Evolutionary conservation across 345 rosid genomes (phyloP).

Genomic region (Cochlearia excelsa): DNA sequence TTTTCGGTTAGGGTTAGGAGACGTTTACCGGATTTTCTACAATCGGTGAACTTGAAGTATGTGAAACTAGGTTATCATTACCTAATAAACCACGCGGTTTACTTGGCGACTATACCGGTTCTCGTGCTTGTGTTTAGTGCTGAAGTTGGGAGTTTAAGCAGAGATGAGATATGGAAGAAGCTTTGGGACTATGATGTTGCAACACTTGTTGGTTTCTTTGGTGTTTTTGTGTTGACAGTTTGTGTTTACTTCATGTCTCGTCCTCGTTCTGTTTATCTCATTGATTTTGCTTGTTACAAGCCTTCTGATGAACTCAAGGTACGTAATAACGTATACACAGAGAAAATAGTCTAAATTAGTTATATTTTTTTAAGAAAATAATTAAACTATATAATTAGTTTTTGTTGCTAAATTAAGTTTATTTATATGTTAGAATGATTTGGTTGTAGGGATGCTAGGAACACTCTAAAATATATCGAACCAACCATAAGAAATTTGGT

Average conservation of each 20-base stretch:
- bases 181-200: constrained; percentile 87
- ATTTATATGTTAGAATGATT: too few relatives aligned
- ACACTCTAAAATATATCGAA: too few relatives aligned
- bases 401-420: too few relatives aligned
- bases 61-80: constrained; percentile 93
- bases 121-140: constrained; percentile 78
- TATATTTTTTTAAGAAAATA: too few relatives aligned
- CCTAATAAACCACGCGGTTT: constrained; percentile 88
- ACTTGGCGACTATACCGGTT: constrained; percentile 85
- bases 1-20: constrained; percentile 92
- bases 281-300: constrained; percentile 77
- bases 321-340: neutral
- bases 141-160: constrained; percentile 76
- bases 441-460: too few relatives aligned
- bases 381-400: too few relatives aligned
- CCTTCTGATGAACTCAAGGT: constrained; percentile 90
- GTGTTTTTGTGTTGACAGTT: constrained; percentile 64
- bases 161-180: constrained; percentile 81
- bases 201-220: constrained; percentile 58
- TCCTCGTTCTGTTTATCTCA: constrained; percentile 78
- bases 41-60: constrained; percentile 90
- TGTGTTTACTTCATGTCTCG: constrained; percentile 79
- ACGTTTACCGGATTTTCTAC: constrained; percentile 88
- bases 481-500: too few relatives aligned
- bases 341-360: neutral